Percentiles rank a stretch among this genome's conserved stretches.
phyloP scores from a whole-genome alignment of 2,329 filamentous ascomycete species.

The Amesomyces nigricolor region DNA sequence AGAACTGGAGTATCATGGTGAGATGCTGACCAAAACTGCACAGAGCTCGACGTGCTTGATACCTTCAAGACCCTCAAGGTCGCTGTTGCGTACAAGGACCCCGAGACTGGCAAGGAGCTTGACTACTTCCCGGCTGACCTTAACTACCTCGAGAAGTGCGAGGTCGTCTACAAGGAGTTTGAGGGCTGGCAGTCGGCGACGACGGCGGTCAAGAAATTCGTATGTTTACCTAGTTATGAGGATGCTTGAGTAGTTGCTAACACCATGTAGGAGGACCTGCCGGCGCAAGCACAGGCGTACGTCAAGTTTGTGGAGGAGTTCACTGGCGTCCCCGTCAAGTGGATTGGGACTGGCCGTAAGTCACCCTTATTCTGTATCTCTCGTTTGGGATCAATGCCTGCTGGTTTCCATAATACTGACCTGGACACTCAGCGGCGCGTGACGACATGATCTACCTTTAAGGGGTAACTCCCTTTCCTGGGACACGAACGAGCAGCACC shows the following conservation, averaged over 20 bases:
- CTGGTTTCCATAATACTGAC: not conserved
- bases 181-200: constrained; percentile 65
- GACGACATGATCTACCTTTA: constrained; percentile 24
- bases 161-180: constrained; percentile 63
- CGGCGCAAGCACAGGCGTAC: constrained; percentile 59
- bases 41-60: constrained; percentile 62
- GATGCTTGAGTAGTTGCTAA: constrained; percentile 7
- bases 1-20: not conserved
- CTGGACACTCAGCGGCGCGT: constrained; percentile 16
- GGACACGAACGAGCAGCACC: not conserved
- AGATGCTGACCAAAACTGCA: constrained; percentile 20
- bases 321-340: constrained; percentile 44
- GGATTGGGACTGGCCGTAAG: constrained; percentile 27
- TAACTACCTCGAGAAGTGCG: constrained; percentile 49
- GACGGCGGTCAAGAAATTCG: constrained; percentile 52
- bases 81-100: constrained; percentile 61
- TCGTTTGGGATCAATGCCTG: too few species aligned
- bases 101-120: constrained; percentile 41
- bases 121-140: constrained; percentile 62
- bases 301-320: constrained; percentile 61
- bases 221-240: not conserved
- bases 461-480: not conserved
- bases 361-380: not conserved
- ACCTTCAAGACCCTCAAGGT: constrained; percentile 70
- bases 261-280: constrained; percentile 46